Conservation (phyloP, 768 basidiomycete species). For the Lactarius akahatsu region DNA sequence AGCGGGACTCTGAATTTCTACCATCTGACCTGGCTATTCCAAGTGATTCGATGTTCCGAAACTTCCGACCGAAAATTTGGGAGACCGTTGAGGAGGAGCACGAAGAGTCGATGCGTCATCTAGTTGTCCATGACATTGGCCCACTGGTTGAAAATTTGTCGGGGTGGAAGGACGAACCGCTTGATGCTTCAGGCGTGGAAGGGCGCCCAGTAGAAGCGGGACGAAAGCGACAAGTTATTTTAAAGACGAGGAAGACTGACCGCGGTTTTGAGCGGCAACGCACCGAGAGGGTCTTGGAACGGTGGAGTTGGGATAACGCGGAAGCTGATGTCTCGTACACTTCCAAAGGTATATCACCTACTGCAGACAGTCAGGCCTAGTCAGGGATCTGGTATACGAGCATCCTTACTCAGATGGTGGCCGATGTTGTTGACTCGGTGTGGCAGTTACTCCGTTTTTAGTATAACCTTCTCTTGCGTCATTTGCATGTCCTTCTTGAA, state of each 20-base stretch:
- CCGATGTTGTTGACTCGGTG: too few species aligned
- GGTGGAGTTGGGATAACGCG: slow-evolving; percentile 55
- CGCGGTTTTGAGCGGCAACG: slow-evolving; percentile 68
- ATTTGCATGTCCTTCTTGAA: too few species aligned
- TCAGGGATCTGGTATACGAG: neutral
- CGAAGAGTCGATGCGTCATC: slow-evolving; percentile 43
- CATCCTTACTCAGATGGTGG: too few species aligned
- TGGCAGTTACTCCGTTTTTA: too few species aligned
- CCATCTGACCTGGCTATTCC: slow-evolving; percentile 23
- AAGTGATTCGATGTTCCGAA: slow-evolving; percentile 28
- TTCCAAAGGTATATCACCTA: neutral
- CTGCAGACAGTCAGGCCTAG: neutral
- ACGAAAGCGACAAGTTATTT: slow-evolving; percentile 48
- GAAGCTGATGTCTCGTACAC: neutral
- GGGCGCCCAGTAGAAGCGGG: slow-evolving; percentile 41
- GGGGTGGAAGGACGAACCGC: slow-evolving; percentile 32
- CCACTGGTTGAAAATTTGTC: slow-evolving; percentile 43
- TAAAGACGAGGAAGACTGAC: slow-evolving; percentile 57
- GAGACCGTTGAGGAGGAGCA: slow-evolving; percentile 49
- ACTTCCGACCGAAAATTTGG: slow-evolving; percentile 72
- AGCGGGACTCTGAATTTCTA: slow-evolving; percentile 29
- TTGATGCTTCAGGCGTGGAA: slow-evolving; percentile 26
- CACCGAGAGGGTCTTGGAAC: slow-evolving; percentile 65
- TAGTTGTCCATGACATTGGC: slow-evolving; percentile 41
- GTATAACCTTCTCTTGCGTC: neutral